phyloP scores from a whole-genome alignment of 1,139 yeast species.

The Geotrichum cucujoidarum region DNA sequence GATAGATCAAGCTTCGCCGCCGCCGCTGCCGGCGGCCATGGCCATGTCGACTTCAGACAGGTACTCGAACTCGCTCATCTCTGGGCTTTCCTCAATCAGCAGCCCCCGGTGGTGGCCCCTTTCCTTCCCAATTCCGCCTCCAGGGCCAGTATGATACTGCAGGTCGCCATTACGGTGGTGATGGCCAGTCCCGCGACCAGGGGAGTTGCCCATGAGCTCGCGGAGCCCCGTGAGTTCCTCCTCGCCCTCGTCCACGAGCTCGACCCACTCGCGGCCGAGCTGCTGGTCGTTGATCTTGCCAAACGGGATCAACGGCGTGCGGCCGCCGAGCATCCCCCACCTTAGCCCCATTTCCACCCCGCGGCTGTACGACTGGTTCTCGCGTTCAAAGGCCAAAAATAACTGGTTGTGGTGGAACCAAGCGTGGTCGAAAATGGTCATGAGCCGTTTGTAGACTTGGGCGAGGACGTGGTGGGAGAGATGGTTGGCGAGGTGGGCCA shows the following conservation, averaged over 20 bases:
- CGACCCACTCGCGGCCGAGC: neutral
- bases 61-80: neutral
- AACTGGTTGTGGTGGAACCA: constrained; percentile 18
- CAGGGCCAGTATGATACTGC: too few relatives aligned
- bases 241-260: neutral
- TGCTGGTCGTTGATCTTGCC: constrained; percentile 2
- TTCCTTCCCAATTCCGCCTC: neutral
- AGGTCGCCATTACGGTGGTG: neutral
- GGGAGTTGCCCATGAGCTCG: neutral
- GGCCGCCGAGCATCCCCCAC: constrained; percentile 7
- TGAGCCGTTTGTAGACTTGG: constrained; percentile 13
- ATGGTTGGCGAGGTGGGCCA: neutral
- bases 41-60: neutral
- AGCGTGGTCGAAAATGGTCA: constrained; percentile 20
- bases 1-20: too few relatives aligned
- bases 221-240: neutral
- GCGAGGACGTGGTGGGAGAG: constrained; percentile 10
- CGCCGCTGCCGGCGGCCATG: neutral
- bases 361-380: constrained; percentile 11
- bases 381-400: constrained; percentile 14
- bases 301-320: constrained; percentile 10
- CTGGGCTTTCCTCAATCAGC: neutral
- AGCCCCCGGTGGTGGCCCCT: neutral
- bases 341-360: constrained; percentile 14
- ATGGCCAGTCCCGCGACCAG: neutral